Conservation (phyloP, 2,329 filamentous ascomycete species). For the Clarireedia hainanense region DNA sequence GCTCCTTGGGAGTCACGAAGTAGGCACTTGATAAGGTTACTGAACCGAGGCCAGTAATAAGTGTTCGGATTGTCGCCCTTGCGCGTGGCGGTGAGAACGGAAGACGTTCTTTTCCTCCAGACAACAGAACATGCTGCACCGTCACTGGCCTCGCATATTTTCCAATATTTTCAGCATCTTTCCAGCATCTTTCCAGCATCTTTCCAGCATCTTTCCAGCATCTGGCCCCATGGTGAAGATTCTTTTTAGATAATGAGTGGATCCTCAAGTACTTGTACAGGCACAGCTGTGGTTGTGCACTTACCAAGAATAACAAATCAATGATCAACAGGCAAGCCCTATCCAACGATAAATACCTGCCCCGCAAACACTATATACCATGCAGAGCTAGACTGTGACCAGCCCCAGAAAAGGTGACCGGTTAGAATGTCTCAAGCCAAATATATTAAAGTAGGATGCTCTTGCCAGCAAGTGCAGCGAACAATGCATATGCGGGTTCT, state of each 20-base stretch:
- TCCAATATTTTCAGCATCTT: neutral
- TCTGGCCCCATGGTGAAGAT: neutral
- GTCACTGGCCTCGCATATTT: too few relatives aligned
- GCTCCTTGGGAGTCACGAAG: too few relatives aligned
- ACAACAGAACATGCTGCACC: neutral
- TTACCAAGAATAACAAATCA: neutral
- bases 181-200: neutral
- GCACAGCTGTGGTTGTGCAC: neutral
- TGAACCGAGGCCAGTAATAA: neutral
- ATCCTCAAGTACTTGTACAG: neutral
- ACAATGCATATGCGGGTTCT: constrained; percentile 1
- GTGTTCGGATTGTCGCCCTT: neutral
- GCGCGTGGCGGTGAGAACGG: neutral
- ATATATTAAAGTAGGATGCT: neutral
- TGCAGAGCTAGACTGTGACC: neutral
- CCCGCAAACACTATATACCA: constrained; percentile 3
- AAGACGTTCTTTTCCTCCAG: neutral
- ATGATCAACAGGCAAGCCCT: neutral
- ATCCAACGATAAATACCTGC: neutral
- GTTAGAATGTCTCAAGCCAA: neutral
- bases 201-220: neutral
- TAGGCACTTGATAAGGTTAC: too few relatives aligned
- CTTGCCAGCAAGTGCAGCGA: constrained; percentile 1
- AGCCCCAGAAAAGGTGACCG: neutral
- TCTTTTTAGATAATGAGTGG: constrained; percentile 3